Percentiles rank a stretch among this genome's conserved stretches.
These are phyloP conservation scores for Cymodocea nodosa DNA, from an alignment of 116 monocot genomes.

Conservation along the genomic window DNA sequence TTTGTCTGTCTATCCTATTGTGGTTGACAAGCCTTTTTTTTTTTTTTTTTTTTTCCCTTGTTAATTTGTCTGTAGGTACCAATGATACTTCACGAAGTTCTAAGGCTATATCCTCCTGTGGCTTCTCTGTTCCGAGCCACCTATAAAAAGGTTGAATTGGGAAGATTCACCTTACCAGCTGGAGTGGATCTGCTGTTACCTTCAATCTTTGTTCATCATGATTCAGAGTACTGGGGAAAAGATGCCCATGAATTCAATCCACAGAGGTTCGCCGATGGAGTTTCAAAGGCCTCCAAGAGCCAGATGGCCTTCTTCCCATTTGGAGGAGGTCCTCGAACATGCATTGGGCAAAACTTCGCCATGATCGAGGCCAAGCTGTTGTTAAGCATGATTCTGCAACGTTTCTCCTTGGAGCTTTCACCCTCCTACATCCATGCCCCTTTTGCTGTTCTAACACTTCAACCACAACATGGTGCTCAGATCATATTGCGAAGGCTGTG, in stretches of 20 bases:
- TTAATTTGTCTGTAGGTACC: constrained; percentile 14
- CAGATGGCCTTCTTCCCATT: constrained; percentile 37
- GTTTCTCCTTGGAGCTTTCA: constrained; percentile 34
- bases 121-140: neutral
- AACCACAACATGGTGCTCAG: constrained; percentile 24
- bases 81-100: constrained; percentile 32
- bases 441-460: constrained; percentile 3
- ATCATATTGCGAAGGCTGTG: constrained; percentile 11
- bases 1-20: no score
- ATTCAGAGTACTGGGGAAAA: constrained; percentile 27
- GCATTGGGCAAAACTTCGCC: constrained; percentile 36
- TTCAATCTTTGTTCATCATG: constrained; percentile 21
- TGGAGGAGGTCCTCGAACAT: constrained; percentile 29
- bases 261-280: constrained; percentile 35
- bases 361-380: constrained; percentile 34
- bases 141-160: constrained; percentile 11
- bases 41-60: no score
- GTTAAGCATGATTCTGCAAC: constrained; percentile 26
- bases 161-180: constrained; percentile 14
- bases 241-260: constrained; percentile 44
- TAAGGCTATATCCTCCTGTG: constrained; percentile 29
- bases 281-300: constrained; percentile 26
- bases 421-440: constrained; percentile 20
- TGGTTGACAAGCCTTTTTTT: neutral
- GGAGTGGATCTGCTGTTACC: constrained; percentile 15